phyloP scores from a whole-genome alignment of 2,329 filamentous ascomycete species.

The Chaetomiaceae sp. region DNA sequence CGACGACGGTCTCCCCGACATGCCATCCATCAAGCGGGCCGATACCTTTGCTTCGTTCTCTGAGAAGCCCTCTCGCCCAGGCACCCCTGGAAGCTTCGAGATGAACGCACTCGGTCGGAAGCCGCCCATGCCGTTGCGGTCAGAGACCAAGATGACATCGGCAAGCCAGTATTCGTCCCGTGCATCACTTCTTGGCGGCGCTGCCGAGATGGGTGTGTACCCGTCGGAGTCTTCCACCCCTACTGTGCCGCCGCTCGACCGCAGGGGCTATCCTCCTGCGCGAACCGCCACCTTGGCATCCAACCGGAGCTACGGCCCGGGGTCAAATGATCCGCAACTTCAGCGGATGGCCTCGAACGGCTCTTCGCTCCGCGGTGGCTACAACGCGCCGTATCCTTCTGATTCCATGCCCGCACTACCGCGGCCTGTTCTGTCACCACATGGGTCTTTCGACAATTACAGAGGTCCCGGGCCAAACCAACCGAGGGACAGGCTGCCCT shows the following conservation, averaged over 20 bases:
- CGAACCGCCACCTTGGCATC: slow-evolving; percentile 26
- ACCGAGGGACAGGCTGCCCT: slow-evolving; percentile 7
- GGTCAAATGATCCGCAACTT: slow-evolving; percentile 12
- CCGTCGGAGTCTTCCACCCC: slow-evolving; percentile 29
- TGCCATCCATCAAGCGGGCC: slow-evolving; percentile 56
- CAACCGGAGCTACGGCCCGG: slow-evolving; percentile 25
- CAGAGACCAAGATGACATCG: slow-evolving; percentile 26
- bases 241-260: slow-evolving; percentile 22
- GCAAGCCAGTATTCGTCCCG: slow-evolving; percentile 27
- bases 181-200: slow-evolving; percentile 29
- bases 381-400: slow-evolving; percentile 25
- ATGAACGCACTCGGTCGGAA: slow-evolving; percentile 49
- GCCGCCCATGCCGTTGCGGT: slow-evolving; percentile 40
- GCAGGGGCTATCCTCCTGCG: slow-evolving; percentile 14
- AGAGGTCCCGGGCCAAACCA: slow-evolving; percentile 15
- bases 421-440: slow-evolving; percentile 26
- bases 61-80: slow-evolving; percentile 55
- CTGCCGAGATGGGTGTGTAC: slow-evolving; percentile 30
- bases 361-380: slow-evolving; percentile 23
- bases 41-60: slow-evolving; percentile 60
- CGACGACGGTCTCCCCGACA: slow-evolving; percentile 50
- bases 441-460: slow-evolving; percentile 16
- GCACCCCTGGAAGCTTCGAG: slow-evolving; percentile 49
- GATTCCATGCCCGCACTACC: slow-evolving; percentile 28
- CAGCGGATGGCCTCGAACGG: slow-evolving; percentile 27